A percentile compares a stretch with the other conserved stretches of the same genome.
phyloP scores from a whole-genome alignment of 2,329 filamentous ascomycete genomes.

The Diaporthe eres region DNA sequence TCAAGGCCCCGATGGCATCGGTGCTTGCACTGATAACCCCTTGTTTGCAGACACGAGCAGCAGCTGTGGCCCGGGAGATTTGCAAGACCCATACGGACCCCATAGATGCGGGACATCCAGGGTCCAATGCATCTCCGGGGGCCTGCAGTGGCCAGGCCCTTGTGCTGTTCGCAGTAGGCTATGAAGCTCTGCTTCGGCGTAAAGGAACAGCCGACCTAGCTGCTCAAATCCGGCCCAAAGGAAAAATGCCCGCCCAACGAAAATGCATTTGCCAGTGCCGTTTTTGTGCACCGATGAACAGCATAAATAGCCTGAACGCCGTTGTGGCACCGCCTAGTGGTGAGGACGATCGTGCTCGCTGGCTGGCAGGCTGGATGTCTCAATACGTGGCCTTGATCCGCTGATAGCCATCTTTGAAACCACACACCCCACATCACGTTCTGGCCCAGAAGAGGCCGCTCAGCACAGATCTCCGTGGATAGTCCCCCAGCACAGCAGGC shows the following conservation, averaged over 20 bases:
- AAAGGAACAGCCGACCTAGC: neutral
- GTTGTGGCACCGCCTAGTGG: neutral
- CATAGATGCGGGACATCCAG: neutral
- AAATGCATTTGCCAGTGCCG: neutral
- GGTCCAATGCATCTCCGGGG: neutral
- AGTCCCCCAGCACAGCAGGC: neutral
- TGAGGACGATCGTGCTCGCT: neutral
- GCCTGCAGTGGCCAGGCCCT: neutral
- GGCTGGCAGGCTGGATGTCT: neutral
- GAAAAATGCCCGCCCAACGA: neutral
- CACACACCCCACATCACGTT: neutral
- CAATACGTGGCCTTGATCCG: neutral
- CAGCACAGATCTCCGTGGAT: neutral
- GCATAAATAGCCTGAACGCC: neutral
- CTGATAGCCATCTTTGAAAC: conserved; percentile 26
- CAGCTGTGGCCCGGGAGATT: conserved; percentile 9
- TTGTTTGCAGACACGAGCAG: neutral
- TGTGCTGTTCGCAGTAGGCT: neutral
- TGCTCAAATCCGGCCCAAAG: neutral
- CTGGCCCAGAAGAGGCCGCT: conserved; percentile 29
- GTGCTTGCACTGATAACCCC: neutral
- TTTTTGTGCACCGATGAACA: neutral
- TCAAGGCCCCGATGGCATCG: neutral
- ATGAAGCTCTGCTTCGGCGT: neutral
- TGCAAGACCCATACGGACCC: neutral